Evolutionary conservation across 2,329 filamentous ascomycete genomes (phyloP).

Genomic region (Colletotrichum sidae): DNA sequence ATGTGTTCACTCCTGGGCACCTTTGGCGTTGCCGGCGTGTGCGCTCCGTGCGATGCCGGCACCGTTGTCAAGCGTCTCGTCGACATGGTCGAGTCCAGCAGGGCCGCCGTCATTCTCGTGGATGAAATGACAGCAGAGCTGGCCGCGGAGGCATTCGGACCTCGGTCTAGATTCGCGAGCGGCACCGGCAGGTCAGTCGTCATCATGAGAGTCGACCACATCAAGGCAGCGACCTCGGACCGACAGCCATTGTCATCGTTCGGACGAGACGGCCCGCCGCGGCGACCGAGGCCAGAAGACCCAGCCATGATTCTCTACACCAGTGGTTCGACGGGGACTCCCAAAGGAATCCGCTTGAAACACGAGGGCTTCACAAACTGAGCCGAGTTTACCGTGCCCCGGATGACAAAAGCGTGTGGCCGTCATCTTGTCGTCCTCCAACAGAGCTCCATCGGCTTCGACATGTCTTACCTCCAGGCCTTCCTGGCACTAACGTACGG

Average conservation of each 20-base stretch:
- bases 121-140: neutral
- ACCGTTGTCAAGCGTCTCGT: too few species aligned
- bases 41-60: too few species aligned
- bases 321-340: slow-evolving; percentile 47
- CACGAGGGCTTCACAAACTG: slow-evolving; percentile 46
- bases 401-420: neutral
- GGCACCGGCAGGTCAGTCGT: too few species aligned
- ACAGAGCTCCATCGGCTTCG: slow-evolving; percentile 54
- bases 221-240: too few species aligned
- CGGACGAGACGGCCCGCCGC: neutral
- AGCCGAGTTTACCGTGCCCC: slow-evolving; percentile 19
- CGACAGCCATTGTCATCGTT: too few species aligned
- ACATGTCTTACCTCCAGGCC: slow-evolving; percentile 53
- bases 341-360: slow-evolving; percentile 54
- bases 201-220: too few species aligned
- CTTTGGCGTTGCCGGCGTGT: too few species aligned
- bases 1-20: slow-evolving; percentile 41
- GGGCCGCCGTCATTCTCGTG: too few species aligned
- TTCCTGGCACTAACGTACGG: slow-evolving; percentile 50
- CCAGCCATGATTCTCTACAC: slow-evolving; percentile 46
- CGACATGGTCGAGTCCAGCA: too few species aligned
- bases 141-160: too few species aligned
- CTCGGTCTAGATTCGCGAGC: too few species aligned
- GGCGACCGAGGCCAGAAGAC: neutral
- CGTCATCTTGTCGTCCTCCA: slow-evolving; percentile 45